phyloP scores from a whole-genome alignment of 441 rosid genomes.

The Viola pubescens region DNA sequence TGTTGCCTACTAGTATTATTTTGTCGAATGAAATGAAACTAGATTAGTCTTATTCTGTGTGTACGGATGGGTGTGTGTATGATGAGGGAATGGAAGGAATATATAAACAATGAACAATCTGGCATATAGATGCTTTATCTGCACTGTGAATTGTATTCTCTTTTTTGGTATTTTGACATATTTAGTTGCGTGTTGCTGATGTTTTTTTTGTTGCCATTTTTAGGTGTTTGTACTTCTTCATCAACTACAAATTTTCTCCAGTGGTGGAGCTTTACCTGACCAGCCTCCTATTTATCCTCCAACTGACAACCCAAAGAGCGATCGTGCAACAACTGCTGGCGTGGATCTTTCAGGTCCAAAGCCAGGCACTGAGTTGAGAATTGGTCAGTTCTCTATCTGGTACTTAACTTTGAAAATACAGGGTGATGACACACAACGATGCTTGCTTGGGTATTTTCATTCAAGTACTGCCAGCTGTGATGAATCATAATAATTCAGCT shows the following conservation, averaged over 20 bases:
- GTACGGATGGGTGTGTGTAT: background rate
- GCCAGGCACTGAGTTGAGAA: constrained; percentile 67
- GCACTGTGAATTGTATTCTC: background rate
- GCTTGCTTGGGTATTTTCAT: background rate
- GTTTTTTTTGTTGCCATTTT: constrained; percentile 8
- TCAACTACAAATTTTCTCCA: constrained; percentile 79
- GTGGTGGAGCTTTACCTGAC: constrained; percentile 69
- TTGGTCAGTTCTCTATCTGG: constrained; percentile 43
- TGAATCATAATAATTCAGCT: background rate
- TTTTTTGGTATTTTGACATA: background rate
- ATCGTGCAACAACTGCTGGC: constrained; percentile 62
- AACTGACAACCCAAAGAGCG: constrained; percentile 36
- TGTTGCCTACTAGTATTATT: background rate
- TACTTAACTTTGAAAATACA: background rate
- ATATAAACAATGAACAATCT: too few relatives aligned
- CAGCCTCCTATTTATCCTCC: constrained; percentile 57
- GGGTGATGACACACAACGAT: background rate
- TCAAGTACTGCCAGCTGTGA: background rate
- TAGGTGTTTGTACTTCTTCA: constrained; percentile 88
- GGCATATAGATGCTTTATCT: too few relatives aligned
- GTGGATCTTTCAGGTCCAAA: constrained; percentile 65
- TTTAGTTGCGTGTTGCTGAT: background rate
- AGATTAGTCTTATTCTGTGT: background rate
- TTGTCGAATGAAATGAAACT: background rate
- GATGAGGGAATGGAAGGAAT: too few relatives aligned